Conservation (phyloP, 2,329 filamentous ascomycete genomes). For the Apiospora malaysiana region DNA sequence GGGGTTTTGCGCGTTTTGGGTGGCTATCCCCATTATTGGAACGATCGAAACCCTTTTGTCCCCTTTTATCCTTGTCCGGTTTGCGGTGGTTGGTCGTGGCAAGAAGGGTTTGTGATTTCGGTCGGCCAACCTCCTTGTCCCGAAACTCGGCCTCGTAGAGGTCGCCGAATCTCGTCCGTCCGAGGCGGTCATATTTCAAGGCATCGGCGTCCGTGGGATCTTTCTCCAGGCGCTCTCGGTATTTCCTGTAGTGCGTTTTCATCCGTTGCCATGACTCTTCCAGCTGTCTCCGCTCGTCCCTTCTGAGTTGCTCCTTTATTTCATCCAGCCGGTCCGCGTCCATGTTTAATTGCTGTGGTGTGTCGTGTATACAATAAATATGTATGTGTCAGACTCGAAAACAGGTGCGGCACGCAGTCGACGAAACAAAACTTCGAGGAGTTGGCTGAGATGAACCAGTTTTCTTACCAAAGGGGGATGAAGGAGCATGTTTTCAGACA, state of each 20-base stretch:
- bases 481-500: no score
- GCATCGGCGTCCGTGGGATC: background rate
- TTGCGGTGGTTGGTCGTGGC: background rate
- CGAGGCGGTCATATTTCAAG: background rate
- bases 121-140: background rate
- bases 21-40: background rate
- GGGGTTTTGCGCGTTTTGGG: no score
- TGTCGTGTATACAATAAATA: no score
- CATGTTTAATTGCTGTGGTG: background rate
- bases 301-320: no score
- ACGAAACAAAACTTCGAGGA: background rate
- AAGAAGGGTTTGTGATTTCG: background rate
- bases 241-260: background rate
- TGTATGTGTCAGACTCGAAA: background rate
- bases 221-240: background rate
- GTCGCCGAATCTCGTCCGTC: background rate
- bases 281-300: background rate
- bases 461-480: no score
- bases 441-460: no score
- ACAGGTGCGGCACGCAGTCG: background rate
- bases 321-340: background rate
- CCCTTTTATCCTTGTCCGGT: no score
- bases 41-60: background rate
- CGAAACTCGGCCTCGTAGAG: background rate
- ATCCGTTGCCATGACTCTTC: background rate